A percentile compares a stretch with the other conserved stretches of the same genome.
Conservation (phyloP, 305 asterid genomes). For the Rubia peregrina region DNA sequence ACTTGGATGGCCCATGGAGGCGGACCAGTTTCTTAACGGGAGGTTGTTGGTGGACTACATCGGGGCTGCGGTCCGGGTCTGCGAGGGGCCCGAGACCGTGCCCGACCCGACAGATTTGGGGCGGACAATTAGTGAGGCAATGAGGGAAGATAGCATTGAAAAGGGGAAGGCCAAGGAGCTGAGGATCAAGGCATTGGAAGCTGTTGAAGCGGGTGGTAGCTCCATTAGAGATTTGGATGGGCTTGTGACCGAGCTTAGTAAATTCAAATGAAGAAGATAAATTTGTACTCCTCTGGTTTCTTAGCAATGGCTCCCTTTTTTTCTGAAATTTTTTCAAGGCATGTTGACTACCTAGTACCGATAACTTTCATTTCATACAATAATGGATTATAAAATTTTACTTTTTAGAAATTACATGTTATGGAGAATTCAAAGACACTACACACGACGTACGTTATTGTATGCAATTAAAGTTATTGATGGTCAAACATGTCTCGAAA, state of each 20-base stretch:
- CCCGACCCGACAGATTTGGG: conserved; percentile 50
- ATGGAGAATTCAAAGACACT: too few relatives aligned
- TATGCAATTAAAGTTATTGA: too few relatives aligned
- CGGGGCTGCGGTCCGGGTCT: conserved; percentile 33
- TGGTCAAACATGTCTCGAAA: too few relatives aligned
- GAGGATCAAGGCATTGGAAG: conserved; percentile 36
- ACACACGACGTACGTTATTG: too few relatives aligned
- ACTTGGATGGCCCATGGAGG: conserved; percentile 81
- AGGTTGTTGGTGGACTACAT: conserved; percentile 43
- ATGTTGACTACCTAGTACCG: too few relatives aligned
- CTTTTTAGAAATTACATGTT: too few relatives aligned
- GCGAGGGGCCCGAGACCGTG: conserved; percentile 40
- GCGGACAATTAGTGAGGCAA: conserved; percentile 33
- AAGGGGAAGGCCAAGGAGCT: conserved; percentile 43
- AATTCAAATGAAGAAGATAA: conserved; percentile 6
- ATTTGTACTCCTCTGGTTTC: too few relatives aligned
- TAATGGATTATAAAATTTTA: too few relatives aligned
- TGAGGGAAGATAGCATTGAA: conserved; percentile 22
- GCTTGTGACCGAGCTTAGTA: conserved; percentile 36
- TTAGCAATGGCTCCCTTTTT: too few relatives aligned
- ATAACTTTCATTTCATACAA: too few relatives aligned
- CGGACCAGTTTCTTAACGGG: conserved; percentile 53
- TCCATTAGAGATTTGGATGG: conserved; percentile 36
- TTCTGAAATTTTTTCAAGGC: too few relatives aligned
- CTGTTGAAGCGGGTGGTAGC: conserved; percentile 43